These are phyloP conservation scores for Aaosphaeria pasadenensis DNA, from an alignment of 2,329 filamentous ascomycete genomes.

Conservation along the genomic window DNA sequence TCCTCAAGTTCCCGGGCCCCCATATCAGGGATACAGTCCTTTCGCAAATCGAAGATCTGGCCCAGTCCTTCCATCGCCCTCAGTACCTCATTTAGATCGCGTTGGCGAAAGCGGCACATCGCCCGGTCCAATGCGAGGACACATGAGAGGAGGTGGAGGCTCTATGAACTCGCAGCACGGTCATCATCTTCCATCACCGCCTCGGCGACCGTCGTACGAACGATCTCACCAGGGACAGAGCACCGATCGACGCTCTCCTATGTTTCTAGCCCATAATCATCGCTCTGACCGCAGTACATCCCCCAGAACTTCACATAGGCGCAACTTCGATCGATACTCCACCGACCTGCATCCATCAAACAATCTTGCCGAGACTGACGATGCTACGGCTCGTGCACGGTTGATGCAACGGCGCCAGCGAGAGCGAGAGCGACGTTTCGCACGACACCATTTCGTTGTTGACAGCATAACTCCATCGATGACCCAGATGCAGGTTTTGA, in stretches of 20 bases:
- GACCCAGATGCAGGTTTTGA: constrained; percentile 28
- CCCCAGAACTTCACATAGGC: constrained; percentile 27
- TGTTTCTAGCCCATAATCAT: constrained; percentile 12
- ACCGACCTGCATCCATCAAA: constrained; percentile 19
- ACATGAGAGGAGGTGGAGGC: constrained; percentile 3
- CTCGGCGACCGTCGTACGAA: constrained; percentile 13
- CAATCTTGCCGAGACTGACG: constrained; percentile 22
- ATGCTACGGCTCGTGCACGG: constrained; percentile 18
- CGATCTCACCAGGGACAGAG: constrained; percentile 9
- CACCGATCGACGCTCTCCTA: constrained; percentile 12
- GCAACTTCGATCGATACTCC: constrained; percentile 29
- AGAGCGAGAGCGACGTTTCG: not conserved
- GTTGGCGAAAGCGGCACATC: constrained; percentile 1
- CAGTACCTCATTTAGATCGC: constrained; percentile 5
- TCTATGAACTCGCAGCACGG: constrained; percentile 2
- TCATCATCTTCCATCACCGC: constrained; percentile 9
- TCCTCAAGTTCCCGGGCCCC: not conserved
- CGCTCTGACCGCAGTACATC: constrained; percentile 23
- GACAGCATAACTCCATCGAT: constrained; percentile 22
- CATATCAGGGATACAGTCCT: constrained; percentile 1
- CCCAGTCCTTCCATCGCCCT: not conserved
- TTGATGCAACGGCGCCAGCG: constrained; percentile 2
- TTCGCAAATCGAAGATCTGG: constrained; percentile 5
- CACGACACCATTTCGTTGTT: constrained; percentile 1
- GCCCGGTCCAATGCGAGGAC: not conserved